Base-by-base conservation (phyloP, 208 protist genomes). In the Trypanosoma melophagium region DNA sequence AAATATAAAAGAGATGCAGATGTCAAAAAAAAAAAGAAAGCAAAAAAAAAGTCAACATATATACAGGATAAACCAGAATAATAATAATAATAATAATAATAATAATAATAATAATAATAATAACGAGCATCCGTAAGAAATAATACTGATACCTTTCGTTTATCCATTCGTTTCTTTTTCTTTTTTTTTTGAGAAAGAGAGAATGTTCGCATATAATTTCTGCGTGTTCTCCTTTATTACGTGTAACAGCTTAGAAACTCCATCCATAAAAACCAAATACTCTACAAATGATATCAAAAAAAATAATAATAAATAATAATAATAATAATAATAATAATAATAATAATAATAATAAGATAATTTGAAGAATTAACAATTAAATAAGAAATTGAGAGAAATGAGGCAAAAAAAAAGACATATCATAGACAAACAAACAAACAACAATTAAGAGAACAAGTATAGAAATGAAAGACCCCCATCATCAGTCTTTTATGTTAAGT, bases 11-110 rank as follows among this genome's bases (percentile, higher is more conserved):
- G 16, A 3, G 10, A 47, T 47, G 16, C 61, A 52, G 56, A 28
- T 35, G 54, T 60, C 49, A 21, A 19, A 9, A 50, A 50, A 54
- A 41, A 53, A 66, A 66, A 51, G 8, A 74, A 69, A 79, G 54
- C 45, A 71, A 61, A 71, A n/a, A 64, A 55, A 62, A 25, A 45
- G 24, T 35, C 28, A 35, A 35, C 28, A 35, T 35, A 35, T 35
- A 35, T 35, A 35, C 28, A 35, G 5, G 28, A 35, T 1, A 35
- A 35, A 35, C 5, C 28, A 35, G 28, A 35, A 35, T 35, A 35
- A 35, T 35, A 35, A 35, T 35, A 35, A 35, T 35, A 35, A 35
- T 35, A 35, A 35, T 35, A 35, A 35, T 35, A 35, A 35, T 35
- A 35, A 35, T 35, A 35, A 35, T 35, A 35, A 35, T 35, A 35